Evolutionary conservation across 2,329 filamentous ascomycete genomes (phyloP), one percentile per base, ranked within the genome.

Genomic region (Fusarium veterinarium): DNA sequence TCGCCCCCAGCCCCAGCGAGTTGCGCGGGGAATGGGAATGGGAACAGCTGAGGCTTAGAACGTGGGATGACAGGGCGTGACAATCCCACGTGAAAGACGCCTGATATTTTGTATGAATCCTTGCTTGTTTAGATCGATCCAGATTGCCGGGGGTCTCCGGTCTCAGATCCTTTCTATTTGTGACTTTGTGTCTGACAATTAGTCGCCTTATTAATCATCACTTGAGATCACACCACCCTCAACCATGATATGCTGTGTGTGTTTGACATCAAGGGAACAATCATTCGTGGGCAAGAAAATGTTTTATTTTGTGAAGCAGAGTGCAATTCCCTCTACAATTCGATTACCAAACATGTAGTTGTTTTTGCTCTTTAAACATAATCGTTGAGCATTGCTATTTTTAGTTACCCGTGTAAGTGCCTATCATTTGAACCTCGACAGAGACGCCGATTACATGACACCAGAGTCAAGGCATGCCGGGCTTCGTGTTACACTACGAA

Each of bases 1-100:
- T 59, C 69, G 62, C 63, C 69, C 33, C 62, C 45, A 28, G 51
- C 35, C n/a, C 20, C 33, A 38, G 31, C 23, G 33, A 38, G 25
- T 55, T 55, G 48, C 55, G 51, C 65, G 69, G 73, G 69, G 72
- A 64, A 53, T 38, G 73, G 69, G 72, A 64, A 53, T 38, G 4
- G 33, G 19, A 40, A 59, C 30, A 66, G 55, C 35, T 67, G 44
- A 41, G 25, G 20, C 35, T 40, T 5, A 55, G 42, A 31, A 33
- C 23, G 49, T 62, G 48, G 55, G 38, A 62, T 67, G 52, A 16
- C 56, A 37, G 33, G 41, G 52, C 33, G 28, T 63, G 46, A 53
- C 14, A 30, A 53, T 41, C 42, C 38, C 48, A 56, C 20, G 38
- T 60, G 58, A 60, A 23, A 42, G 49, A 28, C 37, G 9, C 31